Evolutionary conservation across 176 grass and related monocot species (phyloP).

Genomic region (Guadua angustifolia): DNA sequence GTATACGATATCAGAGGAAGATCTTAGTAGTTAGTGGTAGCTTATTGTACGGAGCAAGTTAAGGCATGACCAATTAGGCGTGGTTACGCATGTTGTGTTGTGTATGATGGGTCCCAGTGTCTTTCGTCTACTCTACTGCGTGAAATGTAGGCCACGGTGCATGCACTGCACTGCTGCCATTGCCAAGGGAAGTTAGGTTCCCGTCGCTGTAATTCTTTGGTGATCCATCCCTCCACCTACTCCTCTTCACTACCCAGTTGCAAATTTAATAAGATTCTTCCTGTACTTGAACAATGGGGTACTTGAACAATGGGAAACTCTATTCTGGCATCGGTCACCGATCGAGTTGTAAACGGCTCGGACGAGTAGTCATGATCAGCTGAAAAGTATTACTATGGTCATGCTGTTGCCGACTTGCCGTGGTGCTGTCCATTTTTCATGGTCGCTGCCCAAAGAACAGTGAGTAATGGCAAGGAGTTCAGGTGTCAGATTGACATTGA

Average conservation of each 20-base stretch:
- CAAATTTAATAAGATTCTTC: slow-evolving; percentile 7
- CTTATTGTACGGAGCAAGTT: background rate
- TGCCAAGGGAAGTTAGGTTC: slow-evolving; percentile 4
- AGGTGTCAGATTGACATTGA: slow-evolving; percentile 25
- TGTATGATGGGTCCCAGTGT: background rate
- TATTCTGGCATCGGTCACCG: background rate
- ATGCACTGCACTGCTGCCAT: background rate
- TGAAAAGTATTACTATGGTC: background rate
- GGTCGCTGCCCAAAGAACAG: background rate
- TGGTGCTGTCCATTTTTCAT: background rate
- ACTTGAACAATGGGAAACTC: background rate
- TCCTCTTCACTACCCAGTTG: background rate
- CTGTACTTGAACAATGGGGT: background rate
- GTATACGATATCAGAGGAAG: background rate
- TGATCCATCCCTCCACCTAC: slow-evolving; percentile 25
- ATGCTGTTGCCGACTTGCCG: background rate
- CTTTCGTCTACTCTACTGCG: background rate
- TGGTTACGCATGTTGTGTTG: background rate
- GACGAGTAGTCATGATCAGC: background rate
- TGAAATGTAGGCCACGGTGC: background rate
- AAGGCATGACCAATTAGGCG: background rate
- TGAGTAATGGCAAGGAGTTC: background rate
- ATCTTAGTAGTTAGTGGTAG: too few species aligned
- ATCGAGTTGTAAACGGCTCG: background rate
- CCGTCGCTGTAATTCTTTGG: slow-evolving; percentile 29